Evolutionary conservation across 2,329 filamentous ascomycete genomes (phyloP), one percentile per base, ranked within the genome.

Genomic region (Trichoderma guizhouense): DNA sequence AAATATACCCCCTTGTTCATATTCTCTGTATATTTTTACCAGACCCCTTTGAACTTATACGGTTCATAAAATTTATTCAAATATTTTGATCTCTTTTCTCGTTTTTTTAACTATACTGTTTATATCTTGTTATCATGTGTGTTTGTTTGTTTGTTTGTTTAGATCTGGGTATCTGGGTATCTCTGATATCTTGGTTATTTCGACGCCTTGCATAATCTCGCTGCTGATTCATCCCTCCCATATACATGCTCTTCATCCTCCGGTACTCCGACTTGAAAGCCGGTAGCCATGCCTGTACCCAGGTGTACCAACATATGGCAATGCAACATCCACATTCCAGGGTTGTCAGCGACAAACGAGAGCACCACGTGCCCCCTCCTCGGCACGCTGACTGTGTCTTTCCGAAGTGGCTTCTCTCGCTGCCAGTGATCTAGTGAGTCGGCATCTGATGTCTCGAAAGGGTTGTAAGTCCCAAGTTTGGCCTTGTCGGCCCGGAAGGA

Each of bases 371-470:
- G 73, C 2, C 77, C 77, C 11, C 76, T 73, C 18, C 76, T 73
- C 15, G 77, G 84, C 1, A 85, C 80, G 12, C 80, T 82, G 11
- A 84, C 81, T 1, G 85, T 86, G 47, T 80, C 78, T 61, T 78
- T 78, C n/a, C 74, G 63, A 2, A 78, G 36, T 3, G 77, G 76
- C 11, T 75, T 74, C 8, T 69, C 71, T 55, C 75, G 53, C 34
- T 75, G 74, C 57, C 74, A 60, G 3, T 68, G 34, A 3, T 47
- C 51, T 1, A 15, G 55, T 14, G 71, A 66, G 5, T 68, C 58
- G 3, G 68, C 69, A 12, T 63, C 64, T 1, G 74, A 43, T 5
- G 65, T 69, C 11, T 76, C 73, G 26, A 70, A 77, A 5, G 77
- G 76, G 39, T 78, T 78, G 57, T 77, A 78, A 71, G 74, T 78